Evolutionary conservation across 179 eudicot species (phyloP).

Genomic region (Beta macrorhiza): DNA sequence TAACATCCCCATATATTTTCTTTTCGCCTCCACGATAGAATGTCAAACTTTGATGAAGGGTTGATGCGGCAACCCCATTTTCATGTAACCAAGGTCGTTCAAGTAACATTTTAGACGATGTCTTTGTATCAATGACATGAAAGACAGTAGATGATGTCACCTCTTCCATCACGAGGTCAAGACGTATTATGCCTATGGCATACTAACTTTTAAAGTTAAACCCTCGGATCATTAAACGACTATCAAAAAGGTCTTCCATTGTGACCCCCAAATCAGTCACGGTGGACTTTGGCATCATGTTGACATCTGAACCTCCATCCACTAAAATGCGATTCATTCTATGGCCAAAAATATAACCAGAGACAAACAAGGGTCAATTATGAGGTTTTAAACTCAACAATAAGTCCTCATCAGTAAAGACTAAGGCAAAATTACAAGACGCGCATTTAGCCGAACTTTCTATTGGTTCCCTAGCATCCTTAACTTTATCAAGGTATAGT

Average conservation of each 20-base stretch:
- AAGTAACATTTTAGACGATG: neutral
- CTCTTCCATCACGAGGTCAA: neutral
- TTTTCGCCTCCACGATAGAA: neutral
- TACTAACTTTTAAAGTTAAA: neutral
- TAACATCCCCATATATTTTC: constrained; percentile 3
- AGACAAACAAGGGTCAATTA: neutral
- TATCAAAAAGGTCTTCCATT: too few species aligned
- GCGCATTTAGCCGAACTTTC: neutral
- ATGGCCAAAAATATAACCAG: neutral
- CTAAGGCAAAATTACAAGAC: too few species aligned
- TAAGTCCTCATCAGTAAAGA: too few species aligned
- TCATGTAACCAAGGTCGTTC: constrained; percentile 1
- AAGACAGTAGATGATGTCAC: neutral
- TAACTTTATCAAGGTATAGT: neutral
- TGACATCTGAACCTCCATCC: too few species aligned
- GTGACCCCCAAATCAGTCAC: too few species aligned
- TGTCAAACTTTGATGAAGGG: constrained; percentile 4
- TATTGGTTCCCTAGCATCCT: neutral
- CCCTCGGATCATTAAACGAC: too few species aligned
- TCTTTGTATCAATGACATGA: neutral
- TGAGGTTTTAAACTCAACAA: neutral
- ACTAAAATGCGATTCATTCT: neutral
- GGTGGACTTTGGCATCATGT: too few species aligned
- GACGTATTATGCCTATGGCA: neutral
- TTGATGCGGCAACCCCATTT: neutral